Base-by-base conservation (phyloP, 2,329 filamentous ascomycete species). In the Neocucurbitaria cava region DNA sequence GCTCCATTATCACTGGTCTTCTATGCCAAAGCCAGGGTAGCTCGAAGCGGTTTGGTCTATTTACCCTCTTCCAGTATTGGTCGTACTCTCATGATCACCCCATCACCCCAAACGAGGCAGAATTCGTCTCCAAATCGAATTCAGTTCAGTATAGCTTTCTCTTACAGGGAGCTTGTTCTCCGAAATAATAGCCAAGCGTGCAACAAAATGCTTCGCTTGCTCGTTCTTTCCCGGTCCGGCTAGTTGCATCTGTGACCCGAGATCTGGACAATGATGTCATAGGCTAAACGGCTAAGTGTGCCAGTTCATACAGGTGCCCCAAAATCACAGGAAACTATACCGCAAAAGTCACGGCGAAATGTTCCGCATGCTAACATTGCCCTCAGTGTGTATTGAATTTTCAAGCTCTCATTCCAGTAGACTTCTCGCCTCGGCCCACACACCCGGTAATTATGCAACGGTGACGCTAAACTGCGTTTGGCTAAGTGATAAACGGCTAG, bases 121-220 rank as follows among this genome's bases (percentile, higher is more conserved):
- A n/a, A n/a, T n/a, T n/a, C n/a, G n/a, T n/a, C n/a, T n/a, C n/a
- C n/a, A n/a, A n/a, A n/a, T n/a, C n/a, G n/a, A n/a, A n/a, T n/a
- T n/a, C n/a, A n/a, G n/a, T n/a, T n/a, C n/a, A n/a, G n/a, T n/a
- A n/a, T n/a, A n/a, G n/a, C n/a, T n/a, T n/a, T n/a, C n/a, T n/a
- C n/a, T n/a, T n/a, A 26, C 24, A 26, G 24, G 24, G 24, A n/a
- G n/a, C n/a, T n/a, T n/a, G n/a, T n/a, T n/a, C n/a, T n/a, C n/a
- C n/a, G n/a, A n/a, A n/a, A n/a, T n/a, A n/a, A n/a, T 26, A 38
- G 49, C 48, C 57, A 60, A 57, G 49, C 58, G 59, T 53, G 54
- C 35, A 38, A 38, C 2, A 4, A n/a, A 56, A 58, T 54, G 31
- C 51, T 58, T 58, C 57, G 59, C 54, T 52, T 55, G 48, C 50